Conservation (phyloP, 768 basidiomycete species). For the Inosperma sp. region DNA sequence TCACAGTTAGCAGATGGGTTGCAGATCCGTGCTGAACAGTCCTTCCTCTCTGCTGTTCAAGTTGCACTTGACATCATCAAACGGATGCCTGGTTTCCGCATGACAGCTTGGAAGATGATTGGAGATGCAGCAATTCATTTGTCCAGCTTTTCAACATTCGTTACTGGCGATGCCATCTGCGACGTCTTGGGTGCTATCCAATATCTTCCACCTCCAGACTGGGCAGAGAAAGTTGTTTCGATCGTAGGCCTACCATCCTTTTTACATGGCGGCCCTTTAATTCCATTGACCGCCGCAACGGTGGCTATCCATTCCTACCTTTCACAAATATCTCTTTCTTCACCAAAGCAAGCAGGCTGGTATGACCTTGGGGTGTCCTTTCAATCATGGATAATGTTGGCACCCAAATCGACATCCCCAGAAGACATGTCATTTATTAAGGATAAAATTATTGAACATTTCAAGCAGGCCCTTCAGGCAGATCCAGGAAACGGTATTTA, state of each 20-base stretch:
- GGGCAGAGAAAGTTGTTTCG: slow-evolving; percentile 39
- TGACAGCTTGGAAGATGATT: slow-evolving; percentile 77
- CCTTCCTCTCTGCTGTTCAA: slow-evolving; percentile 58
- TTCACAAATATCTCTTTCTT: slow-evolving; percentile 54
- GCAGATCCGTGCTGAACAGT: slow-evolving; percentile 64
- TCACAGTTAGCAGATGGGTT: slow-evolving; percentile 67
- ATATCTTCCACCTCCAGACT: slow-evolving; percentile 36
- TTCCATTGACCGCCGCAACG: slow-evolving; percentile 39
- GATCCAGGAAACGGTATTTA: slow-evolving; percentile 68
- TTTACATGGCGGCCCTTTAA: slow-evolving; percentile 21
- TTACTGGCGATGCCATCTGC: slow-evolving; percentile 39
- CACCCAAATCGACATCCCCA: slow-evolving; percentile 18
- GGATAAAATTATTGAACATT: slow-evolving; percentile 43
- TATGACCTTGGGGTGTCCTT: slow-evolving; percentile 71
- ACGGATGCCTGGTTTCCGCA: slow-evolving; percentile 57
- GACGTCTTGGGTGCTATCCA: slow-evolving; percentile 31
- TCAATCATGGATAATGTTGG: slow-evolving; percentile 41
- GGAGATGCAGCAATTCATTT: slow-evolving; percentile 74
- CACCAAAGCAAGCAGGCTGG: slow-evolving; percentile 58
- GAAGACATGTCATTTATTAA: slow-evolving; percentile 32
- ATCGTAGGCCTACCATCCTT: slow-evolving; percentile 34
- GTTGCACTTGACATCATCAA: slow-evolving; percentile 47
- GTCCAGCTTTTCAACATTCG: slow-evolving; percentile 47
- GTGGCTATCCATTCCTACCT: slow-evolving; percentile 56
- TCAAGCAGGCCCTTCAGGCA: slow-evolving; percentile 69